Base-by-base conservation (phyloP, 805 yeast species). In the Jamesozyma lodderae region DNA sequence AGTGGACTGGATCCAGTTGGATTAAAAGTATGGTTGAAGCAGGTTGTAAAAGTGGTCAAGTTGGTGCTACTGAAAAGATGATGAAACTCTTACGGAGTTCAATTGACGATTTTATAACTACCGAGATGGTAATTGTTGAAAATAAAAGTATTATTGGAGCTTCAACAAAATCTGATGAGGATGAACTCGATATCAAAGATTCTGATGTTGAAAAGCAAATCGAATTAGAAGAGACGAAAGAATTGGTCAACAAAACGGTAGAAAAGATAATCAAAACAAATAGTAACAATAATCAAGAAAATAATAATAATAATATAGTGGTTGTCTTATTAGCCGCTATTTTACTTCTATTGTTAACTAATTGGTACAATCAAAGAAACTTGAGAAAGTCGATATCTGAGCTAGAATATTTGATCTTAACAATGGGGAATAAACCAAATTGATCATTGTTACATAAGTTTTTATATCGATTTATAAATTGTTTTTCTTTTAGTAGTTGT, bases 1-100 rank as follows among this genome's bases (percentile, higher is more conserved):
- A 82, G 33, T 92, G 98, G 98, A 75, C 81, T 0, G 95, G 92
- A 2, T 72, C 81, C 37, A 81, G 95, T 42, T 92, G 96, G 96
- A 75, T 92, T 52, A 88, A 86, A 57, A 72, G 82, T 11, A 78
- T 94, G 38, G 81, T 92, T 44, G 97, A 92, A 55, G 80, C 78
- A 45, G 88, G 88, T 40, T 79, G 95, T 11, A 64, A 69, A 33
- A 75, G 78, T 24, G 98, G 98, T 0, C 96, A 87, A 57, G 66
- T 69, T 33, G 70, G 74, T 4, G 79, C 78, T 3, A 73, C 82
- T 10, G 68, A 67, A 35, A 72, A 68, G 9, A 59, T 82, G 38
- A 39, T 60, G 1, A 46, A 49, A 11, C 37, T 59, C 4, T 20
- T 66, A 4, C 31, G 48, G n/a, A 46, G 50, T 10, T 51, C 49